Base-by-base conservation (phyloP, 2,329 filamentous ascomycete genomes). In the Trichoderma endophyticum region DNA sequence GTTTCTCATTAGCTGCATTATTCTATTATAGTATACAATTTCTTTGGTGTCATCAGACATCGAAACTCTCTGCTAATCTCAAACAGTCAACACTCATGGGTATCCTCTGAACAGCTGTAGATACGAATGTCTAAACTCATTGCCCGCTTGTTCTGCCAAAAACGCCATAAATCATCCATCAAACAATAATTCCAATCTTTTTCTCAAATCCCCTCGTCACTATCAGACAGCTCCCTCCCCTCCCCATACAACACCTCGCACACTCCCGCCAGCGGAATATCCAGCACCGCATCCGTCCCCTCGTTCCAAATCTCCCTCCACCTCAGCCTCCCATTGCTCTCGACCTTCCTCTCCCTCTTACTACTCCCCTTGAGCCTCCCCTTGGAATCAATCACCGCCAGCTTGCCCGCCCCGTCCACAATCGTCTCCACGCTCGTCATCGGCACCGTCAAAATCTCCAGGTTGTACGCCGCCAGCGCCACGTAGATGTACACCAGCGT, bases 241-340 rank as follows among this genome's bases (percentile, higher is more conserved):
- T 89, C 87, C 0, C 94, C 95, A 81, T 98, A 99, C 26, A 99
- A 80, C 39, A 99, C 90, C 83, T 99, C 95, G 79, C 95, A 98
- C 2, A 98, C 95, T 0, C 95, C 96, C 11, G 94, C 95, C 75
- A 98, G 88, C 8, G 96, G 96, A 63, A 99, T 91, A 83, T 99
- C 96, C 93, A 99, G 93, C 8, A 98, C 96, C 1, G 94, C 96
- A 85, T 99, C 96, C 0, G 96, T 99, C 21, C 96, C 94, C 77
- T 93, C 91, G 78, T 90, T 94, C 96, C 96, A 99, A 21, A 97
- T 86, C 72, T 86, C 87, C 78, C 87, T 90, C 95, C 96, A 98
- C 78, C 94, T 88, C 75, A 87, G 76, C 71, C 74, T 77, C 48
- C 82, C 84, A 34, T 78, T 78, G 54, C 80, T 80, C 39, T 80